These are phyloP conservation scores for Plasmodium knowlesi DNA, from an alignment of 169 alveolate genomes.

Conservation along the genomic window DNA sequence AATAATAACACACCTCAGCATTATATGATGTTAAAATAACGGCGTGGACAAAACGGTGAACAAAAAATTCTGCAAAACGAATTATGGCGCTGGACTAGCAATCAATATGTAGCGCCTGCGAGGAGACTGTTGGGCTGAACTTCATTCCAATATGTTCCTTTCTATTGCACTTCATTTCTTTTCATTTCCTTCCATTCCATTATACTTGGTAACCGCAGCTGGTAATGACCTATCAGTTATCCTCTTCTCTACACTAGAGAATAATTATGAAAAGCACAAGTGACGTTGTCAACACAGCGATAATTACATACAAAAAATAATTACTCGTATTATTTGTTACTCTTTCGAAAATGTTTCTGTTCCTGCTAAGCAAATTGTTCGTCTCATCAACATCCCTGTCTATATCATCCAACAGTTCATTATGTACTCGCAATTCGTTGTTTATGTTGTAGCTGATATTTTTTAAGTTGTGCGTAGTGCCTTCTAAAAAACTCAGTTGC, in stretches of 20 bases:
- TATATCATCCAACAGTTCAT: conserved; percentile 80
- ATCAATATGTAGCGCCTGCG: not conserved
- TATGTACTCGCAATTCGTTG: conserved; percentile 81
- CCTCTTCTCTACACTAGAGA: conserved; percentile 10
- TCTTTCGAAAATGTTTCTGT: conserved; percentile 77
- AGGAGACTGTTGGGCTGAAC: not conserved
- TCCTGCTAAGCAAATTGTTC: conserved; percentile 76
- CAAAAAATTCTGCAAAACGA: not conserved
- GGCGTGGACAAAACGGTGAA: not conserved
- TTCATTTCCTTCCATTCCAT: not conserved
- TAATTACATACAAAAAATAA: conserved; percentile 76
- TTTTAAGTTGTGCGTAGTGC: conserved; percentile 81
- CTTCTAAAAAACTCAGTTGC: conserved; percentile 80
- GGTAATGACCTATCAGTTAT: not conserved
- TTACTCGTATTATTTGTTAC: conserved; percentile 80
- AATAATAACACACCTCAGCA: not conserved
- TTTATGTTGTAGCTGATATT: conserved; percentile 82
- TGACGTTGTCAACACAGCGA: conserved; percentile 74
- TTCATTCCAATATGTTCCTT: not conserved
- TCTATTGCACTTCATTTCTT: not conserved
- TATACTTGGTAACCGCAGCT: not conserved
- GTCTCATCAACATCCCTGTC: conserved; percentile 80
- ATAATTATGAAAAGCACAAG: conserved; percentile 74
- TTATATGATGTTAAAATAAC: not conserved
- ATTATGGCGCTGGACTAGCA: not conserved